Evolutionary conservation across 495 filamentous ascomycete genomes (phyloP).

Genomic region (Penicillium verhagenii): DNA sequence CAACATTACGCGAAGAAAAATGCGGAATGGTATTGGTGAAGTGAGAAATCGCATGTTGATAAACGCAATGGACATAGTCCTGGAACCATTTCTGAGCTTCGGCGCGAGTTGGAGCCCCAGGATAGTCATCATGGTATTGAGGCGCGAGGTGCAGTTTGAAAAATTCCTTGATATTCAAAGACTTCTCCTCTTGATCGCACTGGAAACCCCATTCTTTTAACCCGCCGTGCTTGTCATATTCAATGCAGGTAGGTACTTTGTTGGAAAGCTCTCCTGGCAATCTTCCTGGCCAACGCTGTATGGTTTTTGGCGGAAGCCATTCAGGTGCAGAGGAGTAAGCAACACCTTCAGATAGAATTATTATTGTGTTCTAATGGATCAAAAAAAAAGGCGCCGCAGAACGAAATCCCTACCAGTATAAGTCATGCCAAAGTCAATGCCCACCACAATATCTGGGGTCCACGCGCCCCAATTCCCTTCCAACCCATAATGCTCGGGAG

Average conservation of each 20-base stretch:
- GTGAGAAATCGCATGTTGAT: conserved; percentile 51
- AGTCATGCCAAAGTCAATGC: conserved; percentile 63
- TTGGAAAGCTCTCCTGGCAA: conserved; percentile 50
- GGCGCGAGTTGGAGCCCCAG: conserved; percentile 28
- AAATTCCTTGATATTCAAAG: conserved; percentile 46
- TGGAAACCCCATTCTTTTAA: conserved; percentile 57
- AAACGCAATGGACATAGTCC: conserved; percentile 55
- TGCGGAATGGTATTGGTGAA: conserved; percentile 40
- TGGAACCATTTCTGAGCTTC: conserved; percentile 55
- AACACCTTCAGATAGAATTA: conserved; percentile 41
- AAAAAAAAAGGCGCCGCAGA: background rate
- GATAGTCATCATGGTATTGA: conserved; percentile 35
- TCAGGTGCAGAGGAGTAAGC: conserved; percentile 48
- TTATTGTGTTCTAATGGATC: background rate
- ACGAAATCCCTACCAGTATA: conserved; percentile 49
- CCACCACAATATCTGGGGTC: conserved; percentile 55
- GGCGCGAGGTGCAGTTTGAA: conserved; percentile 63
- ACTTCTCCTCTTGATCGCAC: conserved; percentile 47
- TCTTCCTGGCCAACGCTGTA: conserved; percentile 62
- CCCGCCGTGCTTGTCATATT: conserved; percentile 45
- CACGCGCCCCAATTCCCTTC: conserved; percentile 6
- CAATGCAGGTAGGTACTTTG: conserved; percentile 59
- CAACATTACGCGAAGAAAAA: conserved; percentile 51
- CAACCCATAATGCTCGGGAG: background rate
- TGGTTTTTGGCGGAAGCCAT: conserved; percentile 49